Evolutionary conservation across 1,139 yeast species (phyloP).

Genomic region (Protomyces gravidus): DNA sequence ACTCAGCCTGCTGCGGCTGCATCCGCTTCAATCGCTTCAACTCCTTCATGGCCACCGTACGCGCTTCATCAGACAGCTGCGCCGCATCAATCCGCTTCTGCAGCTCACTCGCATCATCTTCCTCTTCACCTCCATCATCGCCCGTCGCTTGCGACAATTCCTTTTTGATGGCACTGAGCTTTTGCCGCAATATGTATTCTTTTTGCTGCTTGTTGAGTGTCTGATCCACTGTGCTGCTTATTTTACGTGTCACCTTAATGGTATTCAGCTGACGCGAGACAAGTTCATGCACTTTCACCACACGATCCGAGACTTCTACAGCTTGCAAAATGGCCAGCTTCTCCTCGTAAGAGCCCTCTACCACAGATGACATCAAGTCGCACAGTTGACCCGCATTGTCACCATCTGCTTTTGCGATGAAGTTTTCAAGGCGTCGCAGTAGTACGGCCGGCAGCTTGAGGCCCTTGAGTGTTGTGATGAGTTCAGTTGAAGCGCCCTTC

Average conservation of each 20-base stretch:
- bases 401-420: constrained; percentile 32
- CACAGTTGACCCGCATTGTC: constrained; percentile 40
- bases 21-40: constrained; percentile 58
- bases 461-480: constrained; percentile 32
- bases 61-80: constrained; percentile 39
- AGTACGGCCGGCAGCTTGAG: constrained; percentile 18
- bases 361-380: constrained; percentile 42
- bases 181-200: constrained; percentile 37
- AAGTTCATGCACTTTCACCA: constrained; percentile 36
- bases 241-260: constrained; percentile 36
- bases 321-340: constrained; percentile 39
- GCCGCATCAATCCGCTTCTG: constrained; percentile 37
- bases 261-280: constrained; percentile 34
- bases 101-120: constrained; percentile 41
- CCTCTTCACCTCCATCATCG: constrained; percentile 37
- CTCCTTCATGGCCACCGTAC: constrained; percentile 57
- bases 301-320: constrained; percentile 37
- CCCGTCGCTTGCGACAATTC: constrained; percentile 37
- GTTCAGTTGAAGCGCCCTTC: constrained; percentile 36
- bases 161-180: constrained; percentile 36
- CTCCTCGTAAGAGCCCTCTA: constrained; percentile 40
- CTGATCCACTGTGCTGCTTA: constrained; percentile 35
- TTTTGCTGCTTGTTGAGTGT: constrained; percentile 37
- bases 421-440: constrained; percentile 29
- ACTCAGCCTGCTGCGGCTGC: constrained; percentile 66